Evolutionary conservation across 179 eudicot genomes (phyloP).

Genomic region (Spergularia azorica): DNA sequence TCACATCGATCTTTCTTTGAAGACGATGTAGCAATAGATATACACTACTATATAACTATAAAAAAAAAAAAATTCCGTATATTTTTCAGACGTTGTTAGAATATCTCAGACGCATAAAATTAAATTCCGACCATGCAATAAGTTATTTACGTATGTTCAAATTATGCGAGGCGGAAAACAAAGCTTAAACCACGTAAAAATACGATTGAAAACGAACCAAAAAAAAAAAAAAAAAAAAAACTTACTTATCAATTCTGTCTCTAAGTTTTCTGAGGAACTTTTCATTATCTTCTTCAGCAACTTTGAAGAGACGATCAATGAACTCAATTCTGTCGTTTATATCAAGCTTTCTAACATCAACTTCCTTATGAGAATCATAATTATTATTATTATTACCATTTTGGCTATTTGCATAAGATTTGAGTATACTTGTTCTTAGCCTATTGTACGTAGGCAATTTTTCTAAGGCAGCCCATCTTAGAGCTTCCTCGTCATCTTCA

Average conservation of each 20-base stretch:
- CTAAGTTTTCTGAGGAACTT: conserved; percentile 45
- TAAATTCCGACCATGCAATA: too few species aligned
- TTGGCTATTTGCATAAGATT: conserved; percentile 28
- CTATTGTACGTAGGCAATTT: conserved; percentile 47
- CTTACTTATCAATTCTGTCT: conserved; percentile 48
- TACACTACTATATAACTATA: too few species aligned
- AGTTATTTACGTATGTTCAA: too few species aligned
- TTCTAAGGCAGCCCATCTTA: conserved; percentile 54
- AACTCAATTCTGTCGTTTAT: conserved; percentile 37
- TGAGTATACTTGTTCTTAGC: conserved; percentile 45
- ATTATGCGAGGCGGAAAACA: too few species aligned
- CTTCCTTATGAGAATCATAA: conserved; percentile 30
- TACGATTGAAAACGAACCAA: too few species aligned
- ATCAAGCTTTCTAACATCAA: conserved; percentile 51
- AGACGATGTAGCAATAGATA: too few species aligned
- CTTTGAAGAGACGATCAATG: conserved; percentile 45
- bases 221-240: neutral
- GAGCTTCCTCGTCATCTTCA: conserved; percentile 56
- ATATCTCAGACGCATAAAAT: too few species aligned
- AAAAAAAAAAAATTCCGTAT: too few species aligned
- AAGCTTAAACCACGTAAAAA: too few species aligned
- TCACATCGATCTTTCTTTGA: too few species aligned
- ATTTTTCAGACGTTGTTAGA: too few species aligned
- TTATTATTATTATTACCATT: conserved; percentile 15
- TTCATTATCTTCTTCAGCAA: conserved; percentile 53